Evolutionary conservation across 768 basidiomycete genomes (phyloP).

Genomic region (Stropharia rugosoannulata): DNA sequence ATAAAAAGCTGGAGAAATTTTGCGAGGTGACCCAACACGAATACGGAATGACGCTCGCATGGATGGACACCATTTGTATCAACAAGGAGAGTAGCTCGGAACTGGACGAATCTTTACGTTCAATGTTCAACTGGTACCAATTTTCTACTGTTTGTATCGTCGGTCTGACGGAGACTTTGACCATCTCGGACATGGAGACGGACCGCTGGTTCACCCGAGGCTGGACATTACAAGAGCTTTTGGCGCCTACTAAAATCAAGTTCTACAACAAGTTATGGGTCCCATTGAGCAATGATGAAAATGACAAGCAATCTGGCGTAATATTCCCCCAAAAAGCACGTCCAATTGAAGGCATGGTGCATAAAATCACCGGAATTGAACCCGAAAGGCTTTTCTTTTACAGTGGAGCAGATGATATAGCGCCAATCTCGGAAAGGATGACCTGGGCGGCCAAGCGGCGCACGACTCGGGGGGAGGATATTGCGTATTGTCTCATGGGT

Average conservation of each 20-base stretch:
- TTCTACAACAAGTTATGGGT: constrained; percentile 2
- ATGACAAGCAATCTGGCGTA: not conserved
- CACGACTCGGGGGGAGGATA: constrained; percentile 2
- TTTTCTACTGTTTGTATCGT: not conserved
- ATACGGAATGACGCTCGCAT: not conserved
- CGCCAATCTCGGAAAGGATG: not conserved
- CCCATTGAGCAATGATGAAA: not conserved
- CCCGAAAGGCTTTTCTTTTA: not conserved
- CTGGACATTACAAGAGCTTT: constrained; percentile 3
- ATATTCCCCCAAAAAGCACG: not conserved
- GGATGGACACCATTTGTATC: constrained; percentile 7
- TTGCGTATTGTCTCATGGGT: constrained; percentile 5
- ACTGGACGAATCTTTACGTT: constrained; percentile 3
- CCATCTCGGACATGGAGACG: not conserved
- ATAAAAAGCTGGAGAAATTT: constrained; percentile 2
- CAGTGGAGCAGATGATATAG: not conserved
- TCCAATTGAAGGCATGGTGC: not conserved
- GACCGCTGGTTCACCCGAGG: constrained; percentile 7
- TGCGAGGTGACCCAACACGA: not conserved
- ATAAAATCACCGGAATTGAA: not conserved
- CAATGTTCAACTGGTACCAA: constrained; percentile 2
- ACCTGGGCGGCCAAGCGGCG: constrained; percentile 2
- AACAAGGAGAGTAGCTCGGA: constrained; percentile 6
- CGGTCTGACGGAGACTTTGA: not conserved
- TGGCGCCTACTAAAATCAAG: not conserved